phyloP scores from a whole-genome alignment of 306 rosid species.

The Quercus robur region DNA sequence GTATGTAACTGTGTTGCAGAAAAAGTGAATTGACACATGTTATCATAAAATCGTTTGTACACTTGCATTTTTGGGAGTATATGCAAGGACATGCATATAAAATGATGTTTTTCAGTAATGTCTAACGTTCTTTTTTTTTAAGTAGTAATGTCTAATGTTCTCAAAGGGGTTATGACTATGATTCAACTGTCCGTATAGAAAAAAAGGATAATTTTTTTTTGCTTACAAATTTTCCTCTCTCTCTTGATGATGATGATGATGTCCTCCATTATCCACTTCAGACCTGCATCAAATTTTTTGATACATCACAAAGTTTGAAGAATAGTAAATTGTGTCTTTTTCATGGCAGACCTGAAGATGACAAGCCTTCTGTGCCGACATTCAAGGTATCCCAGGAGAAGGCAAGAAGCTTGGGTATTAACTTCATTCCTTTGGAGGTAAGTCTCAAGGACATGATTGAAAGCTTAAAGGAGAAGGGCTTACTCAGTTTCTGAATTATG shows the following conservation, averaged over 20 bases:
- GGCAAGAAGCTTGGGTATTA: slow-evolving; percentile 14
- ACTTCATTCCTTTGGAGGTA: slow-evolving; percentile 24
- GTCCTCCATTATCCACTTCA: background rate
- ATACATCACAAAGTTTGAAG: background rate
- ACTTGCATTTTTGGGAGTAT: too few species aligned
- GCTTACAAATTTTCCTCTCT: too few species aligned
- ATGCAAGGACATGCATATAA: too few species aligned
- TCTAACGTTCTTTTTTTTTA: too few species aligned
- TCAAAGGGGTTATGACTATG: too few species aligned
- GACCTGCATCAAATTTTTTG: background rate
- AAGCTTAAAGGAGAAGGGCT: slow-evolving; percentile 26
- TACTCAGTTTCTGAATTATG: background rate
- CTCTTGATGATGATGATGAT: too few species aligned
- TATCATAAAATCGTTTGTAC: too few species aligned
- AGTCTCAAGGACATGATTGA: slow-evolving; percentile 19
- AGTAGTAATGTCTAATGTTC: too few species aligned
- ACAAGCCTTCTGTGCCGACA: background rate
- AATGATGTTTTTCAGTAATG: too few species aligned
- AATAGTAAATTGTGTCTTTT: background rate
- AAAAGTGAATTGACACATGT: too few species aligned
- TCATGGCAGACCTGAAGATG: slow-evolving; percentile 15
- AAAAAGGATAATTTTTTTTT: too few species aligned
- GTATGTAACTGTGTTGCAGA: too few species aligned
- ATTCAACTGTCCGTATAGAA: background rate
- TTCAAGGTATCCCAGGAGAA: slow-evolving; percentile 24